Base-by-base conservation (phyloP, 257 asterid species). In the Oldenlandia corymbosa region DNA sequence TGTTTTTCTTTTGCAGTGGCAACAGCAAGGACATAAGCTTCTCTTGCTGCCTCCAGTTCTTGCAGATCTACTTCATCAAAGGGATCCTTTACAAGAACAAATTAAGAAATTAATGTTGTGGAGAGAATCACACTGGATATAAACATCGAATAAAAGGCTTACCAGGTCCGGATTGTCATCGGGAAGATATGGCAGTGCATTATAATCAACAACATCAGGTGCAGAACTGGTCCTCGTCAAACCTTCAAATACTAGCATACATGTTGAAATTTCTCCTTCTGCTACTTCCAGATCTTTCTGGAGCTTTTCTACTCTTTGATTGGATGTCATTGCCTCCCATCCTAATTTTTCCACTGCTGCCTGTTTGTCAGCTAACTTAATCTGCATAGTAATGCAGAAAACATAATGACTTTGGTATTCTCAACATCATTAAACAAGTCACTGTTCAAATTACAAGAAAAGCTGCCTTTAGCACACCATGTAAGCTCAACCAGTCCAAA, bases 341-440 rank as follows among this genome's bases (percentile, higher is more conserved):
- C 90, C 86, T 76, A 93, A 75, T 68, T 84, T 93, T 68, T 93
- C 99, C 64, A 87, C 87, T 20, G 97, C 94, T 52, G 99, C 99
- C 80, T 84, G 99, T 78, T 87, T 90, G 84, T 93, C 97, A 8
- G 99, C 97, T 75, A 93, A 90, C 80, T 85, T 86, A 75, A 87
- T 77, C 99, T 93, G 73, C 55, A 61, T 47, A 59, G 52, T 59
- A 49, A 14, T 11, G 58, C 60, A 12, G 9, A 24, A 41, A 37
- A 31, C 52, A 37, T 64, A 36, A 32, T 18, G 6, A 13, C 24
- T n/a, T n/a, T 26, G 55, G 41, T 47, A 64, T 42, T 43, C 13
- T 17, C 63, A 32, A 4, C 26, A 14, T 32, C n/a, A n/a, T n/a
- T n/a, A n/a, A n/a, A n/a, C n/a, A n/a, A n/a, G 47, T n/a, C 12